phyloP scores from a whole-genome alignment of 768 basidiomycete species.

The Macrocybe gigantea region DNA sequence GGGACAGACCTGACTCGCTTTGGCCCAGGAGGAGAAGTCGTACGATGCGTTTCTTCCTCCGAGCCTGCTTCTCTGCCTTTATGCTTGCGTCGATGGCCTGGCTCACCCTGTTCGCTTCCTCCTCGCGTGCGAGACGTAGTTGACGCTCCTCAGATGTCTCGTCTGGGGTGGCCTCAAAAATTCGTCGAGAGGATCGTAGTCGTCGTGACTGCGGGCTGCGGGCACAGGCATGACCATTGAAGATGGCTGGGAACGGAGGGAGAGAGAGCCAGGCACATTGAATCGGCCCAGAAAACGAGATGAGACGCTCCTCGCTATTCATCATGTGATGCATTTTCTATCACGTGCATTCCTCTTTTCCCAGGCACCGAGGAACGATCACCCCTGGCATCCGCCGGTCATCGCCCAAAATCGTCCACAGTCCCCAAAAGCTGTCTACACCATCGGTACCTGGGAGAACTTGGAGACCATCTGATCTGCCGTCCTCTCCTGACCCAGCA shows the following conservation, averaged over 20 bases:
- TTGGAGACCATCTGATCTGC: constrained; percentile 10
- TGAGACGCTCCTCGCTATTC: not conserved
- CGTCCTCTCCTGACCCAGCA: too few relatives aligned
- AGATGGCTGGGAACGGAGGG: constrained; percentile 18
- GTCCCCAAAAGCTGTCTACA: not conserved
- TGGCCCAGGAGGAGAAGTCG: constrained; percentile 73
- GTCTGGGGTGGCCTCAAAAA: constrained; percentile 61
- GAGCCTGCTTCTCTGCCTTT: constrained; percentile 54
- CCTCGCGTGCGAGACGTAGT: constrained; percentile 52
- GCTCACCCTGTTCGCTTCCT: constrained; percentile 60
- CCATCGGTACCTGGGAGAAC: not conserved
- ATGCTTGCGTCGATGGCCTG: constrained; percentile 71
- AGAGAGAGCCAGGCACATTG: constrained; percentile 12
- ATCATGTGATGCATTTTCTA: constrained; percentile 12
- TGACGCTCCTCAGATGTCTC: constrained; percentile 57
- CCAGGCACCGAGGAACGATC: constrained; percentile 28
- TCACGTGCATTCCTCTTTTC: constrained; percentile 14
- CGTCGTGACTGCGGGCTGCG: constrained; percentile 11
- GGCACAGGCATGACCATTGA: constrained; percentile 5
- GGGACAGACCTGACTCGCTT: constrained; percentile 68
- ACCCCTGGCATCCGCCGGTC: constrained; percentile 4
- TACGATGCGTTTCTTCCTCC: constrained; percentile 65
- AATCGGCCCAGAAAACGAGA: constrained; percentile 7
- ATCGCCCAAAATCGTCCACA: not conserved
- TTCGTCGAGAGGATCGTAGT: constrained; percentile 60